phyloP scores from a whole-genome alignment of 106 monocot species.

The Dendrobium huoshanense region DNA sequence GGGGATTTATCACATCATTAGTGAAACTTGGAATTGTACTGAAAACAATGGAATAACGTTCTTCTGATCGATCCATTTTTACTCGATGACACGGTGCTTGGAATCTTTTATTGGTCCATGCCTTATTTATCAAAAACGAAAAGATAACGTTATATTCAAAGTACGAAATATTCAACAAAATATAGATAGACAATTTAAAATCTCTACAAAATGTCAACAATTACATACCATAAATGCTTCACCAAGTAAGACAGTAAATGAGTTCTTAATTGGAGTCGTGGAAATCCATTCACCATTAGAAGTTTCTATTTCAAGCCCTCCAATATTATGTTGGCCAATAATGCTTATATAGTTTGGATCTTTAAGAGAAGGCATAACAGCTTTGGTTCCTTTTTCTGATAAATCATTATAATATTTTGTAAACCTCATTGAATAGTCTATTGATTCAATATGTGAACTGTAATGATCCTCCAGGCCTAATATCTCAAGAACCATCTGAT shows the following conservation, averaged over 20 bases:
- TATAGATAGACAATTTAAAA: background rate
- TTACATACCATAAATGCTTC: conserved; percentile 8
- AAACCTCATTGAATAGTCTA: no score
- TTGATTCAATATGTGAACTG: no score
- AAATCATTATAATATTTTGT: no score
- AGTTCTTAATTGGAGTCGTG: background rate
- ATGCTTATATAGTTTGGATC: conserved; percentile 2
- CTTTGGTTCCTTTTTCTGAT: no score
- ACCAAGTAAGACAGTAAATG: conserved; percentile 3
- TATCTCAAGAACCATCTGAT: no score
- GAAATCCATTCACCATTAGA: background rate
- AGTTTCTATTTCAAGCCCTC: background rate
- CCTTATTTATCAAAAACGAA: background rate
- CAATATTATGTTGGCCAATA: background rate
- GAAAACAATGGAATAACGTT: background rate
- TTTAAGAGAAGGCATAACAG: background rate
- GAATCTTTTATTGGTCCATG: conserved; percentile 22
- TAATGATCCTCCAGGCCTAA: background rate
- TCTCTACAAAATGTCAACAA: background rate
- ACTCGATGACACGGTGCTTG: conserved; percentile 9
- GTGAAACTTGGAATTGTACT: background rate
- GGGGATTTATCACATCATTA: background rate
- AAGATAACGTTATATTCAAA: background rate
- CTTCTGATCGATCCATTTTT: background rate
- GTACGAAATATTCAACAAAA: background rate